A percentile compares a stretch with the other conserved stretches of the same genome.
These are phyloP conservation scores for Termitomyces sp. DNA, from an alignment of 768 basidiomycete genomes.

Conservation along the genomic window DNA sequence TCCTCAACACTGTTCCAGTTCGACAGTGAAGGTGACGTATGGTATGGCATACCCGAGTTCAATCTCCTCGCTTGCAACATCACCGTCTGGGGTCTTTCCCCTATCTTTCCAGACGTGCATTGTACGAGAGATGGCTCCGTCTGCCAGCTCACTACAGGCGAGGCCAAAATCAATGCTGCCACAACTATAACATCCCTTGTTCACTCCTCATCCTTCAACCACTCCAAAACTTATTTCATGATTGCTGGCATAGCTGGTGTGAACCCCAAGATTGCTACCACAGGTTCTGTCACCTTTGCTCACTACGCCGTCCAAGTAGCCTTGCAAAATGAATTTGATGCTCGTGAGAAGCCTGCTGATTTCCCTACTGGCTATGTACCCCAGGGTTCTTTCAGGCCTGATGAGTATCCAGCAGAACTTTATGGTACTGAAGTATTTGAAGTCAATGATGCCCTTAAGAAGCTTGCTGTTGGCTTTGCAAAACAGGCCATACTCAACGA, in stretches of 20 bases:
- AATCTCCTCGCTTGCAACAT: constrained; percentile 8
- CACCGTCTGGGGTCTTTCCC: constrained; percentile 10
- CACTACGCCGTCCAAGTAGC: constrained; percentile 11
- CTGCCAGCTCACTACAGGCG: constrained; percentile 11
- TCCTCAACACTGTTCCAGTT: background rate
- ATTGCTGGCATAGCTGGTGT: constrained; percentile 12
- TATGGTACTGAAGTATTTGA: constrained; percentile 13
- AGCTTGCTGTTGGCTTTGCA: constrained; percentile 9
- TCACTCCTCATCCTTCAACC: constrained; percentile 5
- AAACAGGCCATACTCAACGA: constrained; percentile 9
- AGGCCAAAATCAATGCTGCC: constrained; percentile 12
- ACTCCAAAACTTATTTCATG: constrained; percentile 9
- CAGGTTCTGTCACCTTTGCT: constrained; percentile 11
- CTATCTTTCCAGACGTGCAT: constrained; percentile 9
- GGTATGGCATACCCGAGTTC: constrained; percentile 9
- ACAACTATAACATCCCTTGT: constrained; percentile 11
- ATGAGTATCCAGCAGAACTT: constrained; percentile 6
- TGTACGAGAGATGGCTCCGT: constrained; percentile 5
- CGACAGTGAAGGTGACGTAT: constrained; percentile 7
- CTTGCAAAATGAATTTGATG: constrained; percentile 11
- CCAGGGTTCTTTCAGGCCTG: constrained; percentile 6
- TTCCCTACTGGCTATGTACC: constrained; percentile 12
- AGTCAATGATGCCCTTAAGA: constrained; percentile 8
- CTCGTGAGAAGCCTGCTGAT: constrained; percentile 8
- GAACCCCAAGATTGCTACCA: constrained; percentile 8